A percentile compares a stretch with the other conserved stretches of the same genome.
Conservation (phyloP, 495 filamentous ascomycete genomes). For the Podospora tetraspora region DNA sequence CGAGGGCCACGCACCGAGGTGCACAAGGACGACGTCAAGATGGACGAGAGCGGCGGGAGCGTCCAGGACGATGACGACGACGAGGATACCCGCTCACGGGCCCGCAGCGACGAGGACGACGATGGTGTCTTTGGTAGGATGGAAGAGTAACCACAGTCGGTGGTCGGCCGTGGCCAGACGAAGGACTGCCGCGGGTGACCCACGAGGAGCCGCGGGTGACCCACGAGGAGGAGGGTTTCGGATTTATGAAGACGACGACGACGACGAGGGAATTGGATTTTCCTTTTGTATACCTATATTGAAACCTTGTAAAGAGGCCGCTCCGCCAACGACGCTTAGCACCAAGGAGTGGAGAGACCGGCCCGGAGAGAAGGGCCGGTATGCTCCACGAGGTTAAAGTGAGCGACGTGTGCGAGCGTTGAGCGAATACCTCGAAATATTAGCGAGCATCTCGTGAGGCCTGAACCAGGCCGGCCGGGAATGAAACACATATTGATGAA, state of each 20-base stretch:
- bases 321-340: slow-evolving; percentile 53
- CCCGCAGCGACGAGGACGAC: slow-evolving; percentile 80
- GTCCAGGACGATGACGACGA: slow-evolving; percentile 79
- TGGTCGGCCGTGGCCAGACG: background rate
- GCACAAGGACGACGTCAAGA: slow-evolving; percentile 52
- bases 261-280: slow-evolving; percentile 21
- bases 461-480: background rate
- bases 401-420: slow-evolving; percentile 52
- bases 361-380: slow-evolving; percentile 9
- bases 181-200: background rate
- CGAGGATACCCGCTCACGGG: slow-evolving; percentile 57
- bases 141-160: slow-evolving; percentile 62
- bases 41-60: slow-evolving; percentile 61
- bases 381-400: slow-evolving; percentile 58
- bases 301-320: slow-evolving; percentile 42
- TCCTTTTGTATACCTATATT: slow-evolving; percentile 47
- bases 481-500: background rate
- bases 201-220: background rate
- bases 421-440: slow-evolving; percentile 45
- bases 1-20: slow-evolving; percentile 3
- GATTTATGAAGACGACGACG: slow-evolving; percentile 1
- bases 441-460: slow-evolving; percentile 16
- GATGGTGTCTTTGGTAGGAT: slow-evolving; percentile 93
- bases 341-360: slow-evolving; percentile 51
- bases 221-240: background rate